These are phyloP conservation scores for Blastocystis sp. DNA, from an alignment of 352 stramenopile species.

Conservation along the genomic window DNA sequence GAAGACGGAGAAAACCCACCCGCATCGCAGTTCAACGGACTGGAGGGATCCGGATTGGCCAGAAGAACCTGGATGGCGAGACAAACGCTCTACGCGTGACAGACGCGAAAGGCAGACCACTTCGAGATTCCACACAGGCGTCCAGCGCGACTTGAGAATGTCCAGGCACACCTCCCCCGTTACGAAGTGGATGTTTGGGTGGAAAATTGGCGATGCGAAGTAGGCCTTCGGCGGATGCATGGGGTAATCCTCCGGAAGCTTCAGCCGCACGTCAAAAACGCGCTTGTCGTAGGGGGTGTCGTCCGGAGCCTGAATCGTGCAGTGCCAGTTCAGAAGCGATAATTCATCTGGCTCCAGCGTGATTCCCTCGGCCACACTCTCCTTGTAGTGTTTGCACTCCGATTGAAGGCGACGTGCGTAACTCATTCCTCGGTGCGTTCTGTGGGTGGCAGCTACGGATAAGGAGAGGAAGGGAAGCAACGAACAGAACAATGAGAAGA, in stretches of 20 bases:
- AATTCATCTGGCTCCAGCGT: conserved; percentile 25
- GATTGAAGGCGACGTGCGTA: conserved; percentile 5
- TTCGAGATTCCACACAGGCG: conserved; percentile 55
- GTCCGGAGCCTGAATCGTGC: conserved; percentile 28
- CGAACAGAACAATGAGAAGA: neutral
- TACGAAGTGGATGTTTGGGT: conserved; percentile 66
- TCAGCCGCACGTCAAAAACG: conserved; percentile 2
- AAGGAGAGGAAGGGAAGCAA: neutral
- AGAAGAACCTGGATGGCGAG: conserved; percentile 51
- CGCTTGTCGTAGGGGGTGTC: conserved; percentile 32
- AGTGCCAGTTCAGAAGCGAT: conserved; percentile 38
- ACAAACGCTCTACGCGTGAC: conserved; percentile 26
- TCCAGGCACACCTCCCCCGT: conserved; percentile 64
- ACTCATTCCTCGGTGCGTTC: neutral
- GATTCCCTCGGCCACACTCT: conserved; percentile 30
- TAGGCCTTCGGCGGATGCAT: conserved; percentile 51
- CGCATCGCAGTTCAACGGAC: conserved; percentile 68
- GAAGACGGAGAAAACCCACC: conserved; percentile 2
- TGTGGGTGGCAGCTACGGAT: neutral
- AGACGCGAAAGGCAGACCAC: neutral
- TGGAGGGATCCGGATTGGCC: conserved; percentile 51
- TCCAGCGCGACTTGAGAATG: conserved; percentile 58
- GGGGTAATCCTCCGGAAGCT: conserved; percentile 54
- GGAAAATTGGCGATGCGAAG: conserved; percentile 55
- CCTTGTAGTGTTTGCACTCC: conserved; percentile 3